Base-by-base conservation (phyloP, 2,329 filamentous ascomycete genomes). In the Fusarium sp. region DNA sequence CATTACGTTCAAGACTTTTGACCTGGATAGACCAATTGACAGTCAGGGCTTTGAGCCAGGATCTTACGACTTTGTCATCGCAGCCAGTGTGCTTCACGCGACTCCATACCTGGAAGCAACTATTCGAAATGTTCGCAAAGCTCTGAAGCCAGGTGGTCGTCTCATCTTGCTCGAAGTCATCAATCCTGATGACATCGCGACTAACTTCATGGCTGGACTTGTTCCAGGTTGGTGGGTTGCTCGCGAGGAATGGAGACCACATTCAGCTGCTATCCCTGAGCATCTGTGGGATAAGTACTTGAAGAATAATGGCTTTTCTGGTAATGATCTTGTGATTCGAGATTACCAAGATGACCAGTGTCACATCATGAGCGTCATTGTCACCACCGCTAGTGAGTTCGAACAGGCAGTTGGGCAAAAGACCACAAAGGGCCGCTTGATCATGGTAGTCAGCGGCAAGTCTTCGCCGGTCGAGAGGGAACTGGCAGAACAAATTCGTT, bases 171-270 rank as follows among this genome's bases (percentile, higher is more conserved):
- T 75, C 0, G 79, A 80, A 37, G 60, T 67, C 1, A 59, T 74
- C 4, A 69, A 69, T 2, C 59, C 52, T 1, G 37, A 73, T 11
- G 60, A 56, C 20, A 45, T 70, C 6, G 56, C 57, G 2, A 55
- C 60, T 8, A 60, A 67, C 20, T 66, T 76, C 32, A 54, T 70
- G 33, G 79, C 79, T 44, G 79, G 80, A 1, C 64, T 74, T 9
- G 49, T 60, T 1, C 40, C 40, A 10, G 81, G 79, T 9, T 82
- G 81, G 81, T 82, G 81, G 81, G 67, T 81, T 32, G 49, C 49
- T 33, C 49, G 58, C 10, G 49, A 60, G 13, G 40, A 60, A 12
- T 60, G 40, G 58, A 56, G 58, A 4, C 40, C 49, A 0, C 40
- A 60, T 38, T 60, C 49, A 8, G 58, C 58, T n/a, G 58, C 58